phyloP scores from a whole-genome alignment of 1,284 basidiomycete genomes.

The Agroathelia rolfsii region DNA sequence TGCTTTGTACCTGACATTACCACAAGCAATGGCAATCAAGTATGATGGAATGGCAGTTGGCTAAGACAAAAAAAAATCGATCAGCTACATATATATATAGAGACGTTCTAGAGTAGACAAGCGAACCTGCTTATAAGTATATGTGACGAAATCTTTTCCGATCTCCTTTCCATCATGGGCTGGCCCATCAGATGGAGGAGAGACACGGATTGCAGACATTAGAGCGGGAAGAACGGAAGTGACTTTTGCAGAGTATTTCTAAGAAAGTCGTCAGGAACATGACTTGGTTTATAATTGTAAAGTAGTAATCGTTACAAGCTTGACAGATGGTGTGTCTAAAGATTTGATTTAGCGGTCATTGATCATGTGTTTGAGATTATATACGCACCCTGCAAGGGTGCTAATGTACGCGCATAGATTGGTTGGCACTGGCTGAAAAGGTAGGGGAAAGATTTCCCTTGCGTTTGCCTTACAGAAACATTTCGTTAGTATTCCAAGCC shows the following conservation, averaged over 20 bases:
- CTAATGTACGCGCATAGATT: conserved; percentile 75
- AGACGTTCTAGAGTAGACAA: no score
- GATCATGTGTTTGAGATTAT: background rate
- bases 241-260: conserved; percentile 75
- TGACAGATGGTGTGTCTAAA: conserved; percentile 66
- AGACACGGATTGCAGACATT: conserved; percentile 74
- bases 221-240: conserved; percentile 72
- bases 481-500: no score
- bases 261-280: no score
- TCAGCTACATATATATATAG: no score
- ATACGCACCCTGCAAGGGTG: conserved; percentile 68
- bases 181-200: conserved; percentile 58
- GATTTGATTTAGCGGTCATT: no score
- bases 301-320: conserved; percentile 44
- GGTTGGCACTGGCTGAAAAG: conserved; percentile 95
- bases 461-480: conserved; percentile 93
- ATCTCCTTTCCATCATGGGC: conserved; percentile 58
- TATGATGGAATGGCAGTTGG: conserved; percentile 81
- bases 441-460: conserved; percentile 79
- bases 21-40: conserved; percentile 79
- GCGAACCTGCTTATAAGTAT: conserved; percentile 61
- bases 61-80: conserved; percentile 37
- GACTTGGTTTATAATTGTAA: conserved; percentile 2
- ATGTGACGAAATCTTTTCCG: conserved; percentile 59
- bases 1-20: conserved; percentile 68